Evolutionary conservation across 2,329 filamentous ascomycete species (phyloP), one percentile per base, ranked within the genome.

Genomic region (Xylaria hypoxylon): DNA sequence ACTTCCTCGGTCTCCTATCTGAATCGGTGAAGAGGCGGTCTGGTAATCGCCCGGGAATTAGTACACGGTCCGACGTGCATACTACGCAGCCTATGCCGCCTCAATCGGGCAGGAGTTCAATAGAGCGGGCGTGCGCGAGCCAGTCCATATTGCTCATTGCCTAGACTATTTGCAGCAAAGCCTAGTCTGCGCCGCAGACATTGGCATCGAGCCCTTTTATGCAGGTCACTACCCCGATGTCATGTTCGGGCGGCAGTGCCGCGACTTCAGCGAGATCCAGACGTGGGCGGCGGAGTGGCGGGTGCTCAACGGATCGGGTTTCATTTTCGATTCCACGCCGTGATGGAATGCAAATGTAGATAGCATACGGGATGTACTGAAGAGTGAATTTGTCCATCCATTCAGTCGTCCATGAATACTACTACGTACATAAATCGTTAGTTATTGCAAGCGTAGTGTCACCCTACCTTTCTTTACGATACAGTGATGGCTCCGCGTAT

Each of bases 31-130:
- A n/a, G n/a, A n/a, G 19, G 11, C 17, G 10, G 17, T 35, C 50
- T 56, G 7, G 4, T 31, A 5, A 56, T 11, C 35, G 15, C 33
- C 28, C 19, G n/a, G n/a, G 4, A 11, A n/a, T n/a, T 44, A 56
- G 52, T 56, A 56, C 38, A 56, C 52, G 11, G 24, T 56, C 28
- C 52, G 52, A 6, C 52, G 52, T 56, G 52, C 52, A 28, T 56
- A 56, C 13, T 56, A 28, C 24, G 52, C 52, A 22, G 52, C 38
- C 7, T 26, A 44, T 31, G 52, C 52, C 13, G 22, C 52, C 52
- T 56, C 52, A 28, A 26, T 44, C 15, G 52, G 52, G 38, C 52
- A 56, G 38, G 22, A 56, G 13, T 56, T 56, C 38, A 56, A 56
- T 17, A 28, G 24, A 42, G 52, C 38, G 35, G 52, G 52, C 22